Conservation (phyloP, 192 early-diverging fungal species). For the Coemansia sp. region DNA sequence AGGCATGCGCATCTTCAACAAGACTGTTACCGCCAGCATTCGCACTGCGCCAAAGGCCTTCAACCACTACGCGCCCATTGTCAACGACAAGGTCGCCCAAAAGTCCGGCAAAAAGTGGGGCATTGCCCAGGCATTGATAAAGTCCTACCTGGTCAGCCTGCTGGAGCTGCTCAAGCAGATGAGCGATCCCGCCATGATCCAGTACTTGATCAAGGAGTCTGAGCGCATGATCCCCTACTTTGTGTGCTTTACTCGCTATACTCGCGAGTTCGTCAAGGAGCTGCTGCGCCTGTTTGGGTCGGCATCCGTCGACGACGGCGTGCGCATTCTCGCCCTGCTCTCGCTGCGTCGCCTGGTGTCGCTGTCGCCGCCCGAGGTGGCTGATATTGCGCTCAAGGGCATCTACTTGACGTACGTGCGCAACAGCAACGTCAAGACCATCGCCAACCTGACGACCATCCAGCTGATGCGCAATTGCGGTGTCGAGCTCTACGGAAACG, state of each 20-base stretch:
- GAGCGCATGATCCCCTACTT: conserved; percentile 77
- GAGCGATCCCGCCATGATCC: conserved; percentile 83
- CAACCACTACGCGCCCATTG: conserved; percentile 64
- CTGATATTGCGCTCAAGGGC: conserved; percentile 77
- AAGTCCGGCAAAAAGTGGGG: conserved; percentile 67
- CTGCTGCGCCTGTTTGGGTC: conserved; percentile 60
- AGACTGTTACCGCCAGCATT: conserved; percentile 74
- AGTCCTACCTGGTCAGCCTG: conserved; percentile 78
- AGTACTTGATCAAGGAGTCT: conserved; percentile 82
- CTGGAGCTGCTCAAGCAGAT: conserved; percentile 78
- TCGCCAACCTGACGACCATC: conserved; percentile 81
- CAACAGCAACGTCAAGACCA: conserved; percentile 73
- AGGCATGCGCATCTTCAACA: conserved; percentile 73
- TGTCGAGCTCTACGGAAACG: conserved; percentile 83
- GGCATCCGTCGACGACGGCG: conserved; percentile 63
- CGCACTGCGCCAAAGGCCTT: conserved; percentile 72
- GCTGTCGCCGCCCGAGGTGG: conserved; percentile 56
- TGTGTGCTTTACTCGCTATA: conserved; percentile 77
- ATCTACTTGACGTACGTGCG: conserved; percentile 83
- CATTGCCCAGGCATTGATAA: conserved; percentile 73
- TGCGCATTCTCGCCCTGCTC: conserved; percentile 84
- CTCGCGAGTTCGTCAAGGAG: conserved; percentile 77
- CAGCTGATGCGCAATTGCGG: conserved; percentile 93
- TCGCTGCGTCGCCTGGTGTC: conserved; percentile 76
- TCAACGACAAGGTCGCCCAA: conserved; percentile 33